Percentiles rank a stretch among this genome's conserved stretches.
These are phyloP conservation scores for Geranium rotundifolium DNA, from an alignment of 345 rosid species.

Conservation along the genomic window DNA sequence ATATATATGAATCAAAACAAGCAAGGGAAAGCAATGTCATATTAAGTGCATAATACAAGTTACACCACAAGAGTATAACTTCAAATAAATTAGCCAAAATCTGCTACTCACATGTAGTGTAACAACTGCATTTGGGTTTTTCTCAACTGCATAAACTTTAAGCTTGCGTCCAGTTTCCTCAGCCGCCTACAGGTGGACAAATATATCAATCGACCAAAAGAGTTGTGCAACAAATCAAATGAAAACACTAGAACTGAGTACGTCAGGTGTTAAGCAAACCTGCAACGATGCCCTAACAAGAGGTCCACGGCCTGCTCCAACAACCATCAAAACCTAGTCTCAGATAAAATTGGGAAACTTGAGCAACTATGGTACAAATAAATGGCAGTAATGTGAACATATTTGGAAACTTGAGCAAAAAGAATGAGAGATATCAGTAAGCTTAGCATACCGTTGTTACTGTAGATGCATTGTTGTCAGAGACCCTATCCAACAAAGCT, in stretches of 20 bases:
- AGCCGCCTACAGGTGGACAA: constrained; percentile 56
- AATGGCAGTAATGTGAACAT: too few species aligned
- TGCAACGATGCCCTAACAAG: constrained; percentile 95
- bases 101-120: constrained; percentile 77
- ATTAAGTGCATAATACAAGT: neutral
- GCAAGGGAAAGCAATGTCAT: neutral
- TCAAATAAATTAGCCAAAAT: constrained; percentile 3
- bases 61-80: neutral
- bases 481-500: constrained; percentile 80
- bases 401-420: neutral
- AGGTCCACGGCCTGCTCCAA: constrained; percentile 99
- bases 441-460: constrained; percentile 56
- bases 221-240: too few species aligned
- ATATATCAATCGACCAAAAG: too few species aligned
- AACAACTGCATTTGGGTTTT: constrained; percentile 97
- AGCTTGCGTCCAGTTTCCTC: constrained; percentile 83
- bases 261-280: constrained; percentile 27
- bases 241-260: constrained; percentile 1
- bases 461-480: constrained; percentile 44
- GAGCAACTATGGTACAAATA: too few species aligned
- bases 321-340: constrained; percentile 89
- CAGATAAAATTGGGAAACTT: too few species aligned
- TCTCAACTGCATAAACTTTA: constrained; percentile 89
- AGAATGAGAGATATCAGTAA: neutral
- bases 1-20: too few species aligned